Percentiles rank a stretch among this genome's conserved stretches.
These are phyloP conservation scores for Arctostaphylos glauca DNA, from an alignment of 148 eudicot species.

Conservation along the genomic window DNA sequence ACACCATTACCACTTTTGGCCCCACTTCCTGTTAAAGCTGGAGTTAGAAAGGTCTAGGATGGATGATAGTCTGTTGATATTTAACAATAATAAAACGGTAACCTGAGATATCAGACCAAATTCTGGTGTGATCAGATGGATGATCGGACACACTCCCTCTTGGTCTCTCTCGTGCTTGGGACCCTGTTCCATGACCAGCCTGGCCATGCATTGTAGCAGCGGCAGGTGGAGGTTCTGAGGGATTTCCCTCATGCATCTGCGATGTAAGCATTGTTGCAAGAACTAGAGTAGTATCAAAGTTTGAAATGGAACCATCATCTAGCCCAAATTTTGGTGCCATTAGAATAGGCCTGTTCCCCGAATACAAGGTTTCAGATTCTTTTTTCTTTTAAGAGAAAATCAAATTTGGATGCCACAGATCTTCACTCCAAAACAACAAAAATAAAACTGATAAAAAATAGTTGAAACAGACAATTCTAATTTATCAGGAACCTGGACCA, in stretches of 20 bases:
- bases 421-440: not conserved
- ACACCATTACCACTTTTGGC: constrained; percentile 47
- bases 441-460: not conserved
- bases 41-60: constrained; percentile 4
- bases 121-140: constrained; percentile 87
- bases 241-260: constrained; percentile 65
- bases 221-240: constrained; percentile 45
- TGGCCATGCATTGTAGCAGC: constrained; percentile 38
- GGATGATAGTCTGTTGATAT: not conserved
- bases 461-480: not conserved
- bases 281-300: constrained; percentile 90
- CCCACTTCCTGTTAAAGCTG: constrained; percentile 53
- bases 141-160: constrained; percentile 57
- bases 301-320: constrained; percentile 75
- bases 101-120: constrained; percentile 98
- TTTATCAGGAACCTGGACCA: not conserved
- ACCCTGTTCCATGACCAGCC: constrained; percentile 34
- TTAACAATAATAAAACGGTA: not conserved
- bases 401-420: constrained; percentile 1
- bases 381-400: not conserved
- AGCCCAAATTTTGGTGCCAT: constrained; percentile 89
- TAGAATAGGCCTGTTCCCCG: constrained; percentile 73
- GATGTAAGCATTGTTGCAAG: constrained; percentile 97
- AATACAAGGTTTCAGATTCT: not conserved
- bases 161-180: constrained; percentile 47